A percentile compares a stretch with the other conserved stretches of the same genome.
Evolutionary conservation across 2,329 filamentous ascomycete species (phyloP).

Genomic region (Orbilia javanica): DNA sequence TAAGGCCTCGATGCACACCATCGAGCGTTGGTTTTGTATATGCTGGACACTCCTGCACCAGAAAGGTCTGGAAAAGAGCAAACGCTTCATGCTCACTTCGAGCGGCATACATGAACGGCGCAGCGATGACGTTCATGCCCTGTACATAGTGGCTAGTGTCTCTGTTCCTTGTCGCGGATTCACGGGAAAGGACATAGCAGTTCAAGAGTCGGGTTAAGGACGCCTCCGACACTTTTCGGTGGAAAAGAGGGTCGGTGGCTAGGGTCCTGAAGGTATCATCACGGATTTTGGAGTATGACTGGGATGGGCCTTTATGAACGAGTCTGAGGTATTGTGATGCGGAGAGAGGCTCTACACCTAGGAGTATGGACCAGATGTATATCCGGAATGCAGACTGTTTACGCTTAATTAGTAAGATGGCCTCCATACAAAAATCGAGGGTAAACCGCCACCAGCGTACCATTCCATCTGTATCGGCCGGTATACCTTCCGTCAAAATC

Average conservation of each 20-base stretch:
- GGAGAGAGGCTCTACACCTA: conserved; percentile 84
- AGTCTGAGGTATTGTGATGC: conserved; percentile 91
- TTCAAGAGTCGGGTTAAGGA: conserved; percentile 94
- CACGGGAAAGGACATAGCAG: conserved; percentile 67
- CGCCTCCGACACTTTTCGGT: conserved; percentile 92
- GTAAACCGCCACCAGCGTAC: conserved; percentile 63
- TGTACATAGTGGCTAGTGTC: conserved; percentile 86
- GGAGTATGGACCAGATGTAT: conserved; percentile 94
- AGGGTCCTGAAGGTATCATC: conserved; percentile 98
- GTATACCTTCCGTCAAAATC: conserved; percentile 68
- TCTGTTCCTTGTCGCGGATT: conserved; percentile 88
- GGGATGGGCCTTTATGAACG: conserved; percentile 91
- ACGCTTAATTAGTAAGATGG: conserved; percentile 15
- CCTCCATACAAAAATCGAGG: not conserved
- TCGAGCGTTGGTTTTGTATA: conserved; percentile 98
- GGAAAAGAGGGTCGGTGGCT: conserved; percentile 96
- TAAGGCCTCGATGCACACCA: conserved; percentile 91
- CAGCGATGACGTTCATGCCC: conserved; percentile 98
- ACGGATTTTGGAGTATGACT: conserved; percentile 95
- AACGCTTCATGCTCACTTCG: conserved; percentile 96
- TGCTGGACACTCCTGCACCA: conserved; percentile 88
- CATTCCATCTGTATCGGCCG: conserved; percentile 70
- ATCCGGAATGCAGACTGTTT: conserved; percentile 89
- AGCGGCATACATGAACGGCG: conserved; percentile 93
- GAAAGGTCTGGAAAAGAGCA: conserved; percentile 85